These are phyloP conservation scores for Sporisorium graminicola DNA, from an alignment of 1,284 basidiomycete genomes.

Conservation along the genomic window DNA sequence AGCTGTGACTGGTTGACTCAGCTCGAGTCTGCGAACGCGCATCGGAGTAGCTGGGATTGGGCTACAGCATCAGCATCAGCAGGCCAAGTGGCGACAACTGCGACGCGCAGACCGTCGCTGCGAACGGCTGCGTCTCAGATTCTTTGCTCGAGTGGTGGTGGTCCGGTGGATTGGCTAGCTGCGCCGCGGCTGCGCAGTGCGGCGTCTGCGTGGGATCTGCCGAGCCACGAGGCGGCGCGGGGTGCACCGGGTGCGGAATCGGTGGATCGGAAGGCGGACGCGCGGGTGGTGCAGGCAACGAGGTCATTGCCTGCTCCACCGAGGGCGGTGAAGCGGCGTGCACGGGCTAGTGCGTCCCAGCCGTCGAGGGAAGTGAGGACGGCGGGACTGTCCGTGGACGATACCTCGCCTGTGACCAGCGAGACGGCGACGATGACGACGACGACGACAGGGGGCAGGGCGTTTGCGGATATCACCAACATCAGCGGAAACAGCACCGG, in stretches of 20 bases:
- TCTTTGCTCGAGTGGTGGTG: constrained; percentile 4
- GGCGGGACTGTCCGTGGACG: background rate
- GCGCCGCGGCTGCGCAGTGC: constrained; percentile 11
- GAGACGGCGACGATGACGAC: background rate
- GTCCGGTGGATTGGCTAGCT: background rate
- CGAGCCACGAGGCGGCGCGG: background rate
- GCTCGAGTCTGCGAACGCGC: constrained; percentile 21
- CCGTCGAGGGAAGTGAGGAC: background rate
- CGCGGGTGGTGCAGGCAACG: background rate
- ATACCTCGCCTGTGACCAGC: no score
- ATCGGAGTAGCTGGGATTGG: no score
- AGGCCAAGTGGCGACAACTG: background rate
- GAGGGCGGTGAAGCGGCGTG: constrained; percentile 19
- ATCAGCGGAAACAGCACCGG: background rate
- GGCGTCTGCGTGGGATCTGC: constrained; percentile 21
- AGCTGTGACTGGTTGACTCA: constrained; percentile 34
- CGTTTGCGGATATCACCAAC: no score
- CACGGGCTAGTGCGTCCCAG: constrained; percentile 2
- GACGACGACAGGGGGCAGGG: no score
- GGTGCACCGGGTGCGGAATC: background rate
- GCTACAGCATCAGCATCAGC: no score
- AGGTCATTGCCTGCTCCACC: constrained; percentile 35
- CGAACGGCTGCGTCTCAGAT: constrained; percentile 14
- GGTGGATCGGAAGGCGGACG: background rate
- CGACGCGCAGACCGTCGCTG: background rate